Evolutionary conservation across 768 basidiomycete species (phyloP).

Genomic region (Tricholoma furcatifolium): DNA sequence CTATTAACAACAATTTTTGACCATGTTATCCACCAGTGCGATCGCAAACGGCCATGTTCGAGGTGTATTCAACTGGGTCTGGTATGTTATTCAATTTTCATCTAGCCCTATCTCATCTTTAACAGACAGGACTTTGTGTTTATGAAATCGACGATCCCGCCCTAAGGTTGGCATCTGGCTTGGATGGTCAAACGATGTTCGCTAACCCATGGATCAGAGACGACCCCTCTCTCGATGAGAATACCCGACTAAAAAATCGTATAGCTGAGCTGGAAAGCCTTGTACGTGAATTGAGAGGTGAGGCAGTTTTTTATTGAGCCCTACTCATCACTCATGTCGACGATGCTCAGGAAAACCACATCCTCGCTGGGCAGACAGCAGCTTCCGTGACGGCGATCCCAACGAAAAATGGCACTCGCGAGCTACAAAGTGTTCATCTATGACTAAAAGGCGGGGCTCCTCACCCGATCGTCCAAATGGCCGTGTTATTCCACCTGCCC

Average conservation of each 20-base stretch:
- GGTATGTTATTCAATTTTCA: conserved; percentile 38
- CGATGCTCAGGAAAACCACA: conserved; percentile 80
- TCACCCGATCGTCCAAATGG: conserved; percentile 37
- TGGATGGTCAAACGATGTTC: conserved; percentile 1
- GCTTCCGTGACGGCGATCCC: conserved; percentile 76
- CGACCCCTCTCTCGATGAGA: conserved; percentile 86
- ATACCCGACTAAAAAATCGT: conserved; percentile 77
- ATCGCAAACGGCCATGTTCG: conserved; percentile 88
- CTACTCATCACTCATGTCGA: conserved; percentile 4
- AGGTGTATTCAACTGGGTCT: conserved; percentile 88
- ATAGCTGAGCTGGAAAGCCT: conserved; percentile 93
- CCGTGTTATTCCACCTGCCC: conserved; percentile 41
- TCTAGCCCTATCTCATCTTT: not conserved
- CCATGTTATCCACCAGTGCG: conserved; percentile 56
- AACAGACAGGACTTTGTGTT: conserved; percentile 88
- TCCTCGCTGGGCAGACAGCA: conserved; percentile 81
- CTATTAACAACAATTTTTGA: conserved; percentile 11
- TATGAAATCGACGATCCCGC: conserved; percentile 93
- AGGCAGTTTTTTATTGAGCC: conserved; percentile 12
- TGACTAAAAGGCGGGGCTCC: conserved; percentile 38
- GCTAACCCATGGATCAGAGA: conserved; percentile 46
- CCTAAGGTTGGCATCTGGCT: conserved; percentile 49
- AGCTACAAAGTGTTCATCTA: conserved; percentile 63
- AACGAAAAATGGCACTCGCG: conserved; percentile 87
- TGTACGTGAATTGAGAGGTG: conserved; percentile 84